Evolutionary conservation across 352 stramenopile genomes (phyloP).

Genomic region (Pythium vanterpoolii): DNA sequence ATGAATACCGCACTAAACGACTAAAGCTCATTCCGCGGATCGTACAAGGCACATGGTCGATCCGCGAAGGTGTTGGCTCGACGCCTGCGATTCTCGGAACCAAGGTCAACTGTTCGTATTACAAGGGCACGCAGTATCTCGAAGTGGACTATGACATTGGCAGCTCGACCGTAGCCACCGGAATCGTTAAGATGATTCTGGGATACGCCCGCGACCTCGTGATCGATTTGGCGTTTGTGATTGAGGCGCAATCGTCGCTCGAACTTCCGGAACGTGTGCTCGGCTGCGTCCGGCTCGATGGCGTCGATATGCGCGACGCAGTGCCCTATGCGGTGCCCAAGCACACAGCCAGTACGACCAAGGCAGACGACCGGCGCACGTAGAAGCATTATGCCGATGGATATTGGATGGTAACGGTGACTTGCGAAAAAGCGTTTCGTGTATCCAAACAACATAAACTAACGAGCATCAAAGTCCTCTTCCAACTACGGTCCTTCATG

Average conservation of each 20-base stretch:
- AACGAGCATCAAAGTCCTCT: background rate
- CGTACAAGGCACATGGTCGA: conserved; percentile 87
- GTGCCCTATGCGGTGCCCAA: conserved; percentile 28
- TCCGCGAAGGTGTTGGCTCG: conserved; percentile 82
- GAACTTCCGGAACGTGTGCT: conserved; percentile 79
- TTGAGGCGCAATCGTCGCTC: conserved; percentile 62
- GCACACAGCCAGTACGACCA: background rate
- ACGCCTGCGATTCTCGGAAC: conserved; percentile 89
- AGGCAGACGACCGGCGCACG: background rate
- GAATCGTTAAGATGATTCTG: conserved; percentile 68
- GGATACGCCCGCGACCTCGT: conserved; percentile 66
- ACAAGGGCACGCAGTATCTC: conserved; percentile 58
- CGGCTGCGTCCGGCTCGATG: conserved; percentile 62
- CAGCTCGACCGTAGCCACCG: conserved; percentile 67
- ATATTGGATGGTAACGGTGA: background rate
- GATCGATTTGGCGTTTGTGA: conserved; percentile 82
- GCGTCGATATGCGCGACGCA: conserved; percentile 56
- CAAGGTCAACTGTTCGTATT: conserved; percentile 85
- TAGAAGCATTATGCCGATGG: background rate
- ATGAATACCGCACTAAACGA: conserved; percentile 72
- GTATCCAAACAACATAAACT: conserved; percentile 1
- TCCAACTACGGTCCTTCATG: background rate
- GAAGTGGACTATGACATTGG: conserved; percentile 81
- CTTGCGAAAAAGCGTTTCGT: background rate
- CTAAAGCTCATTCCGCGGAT: conserved; percentile 91